Evolutionary conservation across 1,139 yeast genomes (phyloP).

Genomic region (Casaregolazyma suthepensis): DNA sequence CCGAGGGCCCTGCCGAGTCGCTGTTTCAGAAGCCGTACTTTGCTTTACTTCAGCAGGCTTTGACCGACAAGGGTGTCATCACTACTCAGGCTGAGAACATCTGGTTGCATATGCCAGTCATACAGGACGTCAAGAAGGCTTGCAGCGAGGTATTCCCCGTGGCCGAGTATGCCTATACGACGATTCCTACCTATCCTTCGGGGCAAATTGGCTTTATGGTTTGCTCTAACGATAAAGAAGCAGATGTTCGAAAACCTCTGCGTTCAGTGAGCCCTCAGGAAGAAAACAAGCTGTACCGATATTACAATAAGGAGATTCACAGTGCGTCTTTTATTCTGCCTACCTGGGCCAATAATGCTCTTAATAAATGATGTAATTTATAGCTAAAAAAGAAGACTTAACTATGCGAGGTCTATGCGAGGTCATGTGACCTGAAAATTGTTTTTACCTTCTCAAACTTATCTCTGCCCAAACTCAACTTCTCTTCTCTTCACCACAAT

Average conservation of each 20-base stretch:
- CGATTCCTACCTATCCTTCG: constrained; percentile 90
- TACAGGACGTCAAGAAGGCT: constrained; percentile 66
- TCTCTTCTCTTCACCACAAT: background rate
- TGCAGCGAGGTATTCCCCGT: constrained; percentile 79
- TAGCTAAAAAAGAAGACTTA: background rate
- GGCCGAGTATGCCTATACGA: constrained; percentile 80
- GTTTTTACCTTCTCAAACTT: background rate
- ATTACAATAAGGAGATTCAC: constrained; percentile 76
- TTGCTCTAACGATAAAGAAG: constrained; percentile 65
- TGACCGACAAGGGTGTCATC: constrained; percentile 78
- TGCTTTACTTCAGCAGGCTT: constrained; percentile 67
- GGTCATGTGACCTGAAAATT: background rate
- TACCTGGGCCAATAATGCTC: constrained; percentile 53
- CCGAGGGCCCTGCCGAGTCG: constrained; percentile 93
- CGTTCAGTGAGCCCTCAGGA: constrained; percentile 59
- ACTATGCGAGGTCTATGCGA: background rate
- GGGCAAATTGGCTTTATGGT: constrained; percentile 96
- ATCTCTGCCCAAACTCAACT: no score
- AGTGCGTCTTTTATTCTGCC: constrained; percentile 84
- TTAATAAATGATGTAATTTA: constrained; percentile 9
- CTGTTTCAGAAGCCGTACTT: constrained; percentile 85
- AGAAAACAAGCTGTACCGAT: constrained; percentile 61
- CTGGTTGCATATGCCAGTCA: constrained; percentile 79
- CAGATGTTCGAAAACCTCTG: constrained; percentile 59
- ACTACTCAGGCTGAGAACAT: constrained; percentile 89